These are phyloP conservation scores for Aspergillus steynii DNA, from an alignment of 495 filamentous ascomycete genomes.

Conservation along the genomic window DNA sequence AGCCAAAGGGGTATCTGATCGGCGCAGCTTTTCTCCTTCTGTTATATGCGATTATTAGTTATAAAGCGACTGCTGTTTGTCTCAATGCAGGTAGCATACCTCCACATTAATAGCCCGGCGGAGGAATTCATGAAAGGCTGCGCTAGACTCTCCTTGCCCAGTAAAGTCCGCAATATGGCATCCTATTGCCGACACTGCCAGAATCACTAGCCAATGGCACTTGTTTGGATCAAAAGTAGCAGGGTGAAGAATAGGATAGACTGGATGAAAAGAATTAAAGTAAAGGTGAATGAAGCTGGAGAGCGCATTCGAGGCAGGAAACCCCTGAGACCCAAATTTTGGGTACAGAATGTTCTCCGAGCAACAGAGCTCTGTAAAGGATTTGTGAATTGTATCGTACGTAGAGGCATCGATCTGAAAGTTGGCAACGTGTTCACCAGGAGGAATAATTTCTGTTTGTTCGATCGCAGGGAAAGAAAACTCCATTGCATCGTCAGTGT, in stretches of 20 bases:
- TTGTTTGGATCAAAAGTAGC: constrained; percentile 39
- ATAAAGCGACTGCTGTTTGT: neutral
- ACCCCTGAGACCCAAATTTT: constrained; percentile 36
- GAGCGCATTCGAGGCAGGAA: constrained; percentile 35
- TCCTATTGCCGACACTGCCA: constrained; percentile 49
- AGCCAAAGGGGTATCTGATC: constrained; percentile 31
- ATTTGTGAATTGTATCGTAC: constrained; percentile 36
- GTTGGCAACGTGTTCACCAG: constrained; percentile 15
- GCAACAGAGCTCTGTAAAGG: constrained; percentile 39
- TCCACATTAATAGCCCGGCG: constrained; percentile 41
- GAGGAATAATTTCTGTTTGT: constrained; percentile 15
- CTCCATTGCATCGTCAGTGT: constrained; percentile 11
- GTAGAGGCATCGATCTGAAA: constrained; percentile 29
- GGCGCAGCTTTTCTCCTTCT: constrained; percentile 30
- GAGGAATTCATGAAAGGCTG: constrained; percentile 46
- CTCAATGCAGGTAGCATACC: constrained; percentile 18
- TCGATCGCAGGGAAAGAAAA: constrained; percentile 30
- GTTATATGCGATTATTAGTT: constrained; percentile 6
- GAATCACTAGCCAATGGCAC: constrained; percentile 43
- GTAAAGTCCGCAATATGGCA: constrained; percentile 34
- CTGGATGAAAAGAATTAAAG: constrained; percentile 41
- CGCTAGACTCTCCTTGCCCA: constrained; percentile 28
- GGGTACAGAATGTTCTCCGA: constrained; percentile 35
- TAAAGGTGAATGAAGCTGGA: constrained; percentile 36
- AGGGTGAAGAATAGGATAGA: constrained; percentile 49